Percentiles rank a stretch among this genome's conserved stretches.
phyloP scores from a whole-genome alignment of 352 stramenopile species.

The Phytophthora capsici region DNA sequence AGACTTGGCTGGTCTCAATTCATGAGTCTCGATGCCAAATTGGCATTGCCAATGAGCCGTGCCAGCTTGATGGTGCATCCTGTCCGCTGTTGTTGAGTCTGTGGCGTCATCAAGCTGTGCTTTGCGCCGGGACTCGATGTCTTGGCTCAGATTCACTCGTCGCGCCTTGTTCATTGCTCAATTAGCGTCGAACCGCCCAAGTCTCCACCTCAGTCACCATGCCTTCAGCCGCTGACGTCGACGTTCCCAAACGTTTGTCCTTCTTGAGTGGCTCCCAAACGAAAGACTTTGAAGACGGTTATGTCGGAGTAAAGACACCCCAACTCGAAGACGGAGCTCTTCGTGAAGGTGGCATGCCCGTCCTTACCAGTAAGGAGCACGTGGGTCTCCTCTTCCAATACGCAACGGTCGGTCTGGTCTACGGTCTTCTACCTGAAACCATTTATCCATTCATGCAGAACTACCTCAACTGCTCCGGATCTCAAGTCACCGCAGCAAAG shows the following conservation, averaged over 20 bases:
- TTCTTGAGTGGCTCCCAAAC: constrained; percentile 31
- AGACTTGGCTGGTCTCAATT: neutral
- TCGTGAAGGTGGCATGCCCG: constrained; percentile 29
- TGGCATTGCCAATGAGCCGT: too few species aligned
- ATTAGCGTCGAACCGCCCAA: neutral
- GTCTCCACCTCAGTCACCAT: neutral
- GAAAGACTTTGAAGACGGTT: constrained; percentile 30
- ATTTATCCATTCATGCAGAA: constrained; percentile 53
- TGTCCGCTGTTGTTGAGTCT: neutral
- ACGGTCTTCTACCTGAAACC: constrained; percentile 41
- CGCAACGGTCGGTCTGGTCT: constrained; percentile 42
- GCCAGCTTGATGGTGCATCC: constrained; percentile 3
- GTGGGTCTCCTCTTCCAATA: constrained; percentile 51
- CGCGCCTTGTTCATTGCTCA: neutral
- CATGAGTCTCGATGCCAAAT: neutral
- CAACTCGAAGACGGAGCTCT: constrained; percentile 28
- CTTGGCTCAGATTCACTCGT: constrained; percentile 5
- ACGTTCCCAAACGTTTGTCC: constrained; percentile 30
- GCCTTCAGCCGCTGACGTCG: constrained; percentile 8
- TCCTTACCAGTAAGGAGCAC: constrained; percentile 37
- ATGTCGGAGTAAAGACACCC: constrained; percentile 28
- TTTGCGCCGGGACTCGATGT: neutral
- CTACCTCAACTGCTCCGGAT: constrained; percentile 48
- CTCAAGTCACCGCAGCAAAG: constrained; percentile 41
- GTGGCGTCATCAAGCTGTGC: constrained; percentile 7